Evolutionary conservation across 805 yeast species (phyloP).

Genomic region (Wickerhamiella dianesei): DNA sequence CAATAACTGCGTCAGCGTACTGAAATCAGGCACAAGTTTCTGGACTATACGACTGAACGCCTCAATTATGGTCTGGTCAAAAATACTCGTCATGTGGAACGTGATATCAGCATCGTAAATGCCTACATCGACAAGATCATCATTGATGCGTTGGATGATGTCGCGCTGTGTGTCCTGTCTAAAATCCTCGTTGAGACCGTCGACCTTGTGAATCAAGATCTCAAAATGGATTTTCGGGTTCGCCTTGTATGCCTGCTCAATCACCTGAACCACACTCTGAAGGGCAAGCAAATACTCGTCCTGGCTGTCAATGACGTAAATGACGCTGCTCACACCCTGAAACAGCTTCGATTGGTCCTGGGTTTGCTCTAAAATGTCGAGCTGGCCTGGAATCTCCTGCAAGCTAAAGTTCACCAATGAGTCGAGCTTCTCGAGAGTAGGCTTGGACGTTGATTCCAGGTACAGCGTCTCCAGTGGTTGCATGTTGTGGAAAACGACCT

Average conservation of each 20-base stretch:
- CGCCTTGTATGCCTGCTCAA: constrained; percentile 71
- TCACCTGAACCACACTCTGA: constrained; percentile 75
- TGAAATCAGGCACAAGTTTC: constrained; percentile 76
- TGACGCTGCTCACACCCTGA: constrained; percentile 73
- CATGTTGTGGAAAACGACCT: constrained; percentile 93
- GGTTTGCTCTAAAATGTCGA: constrained; percentile 75
- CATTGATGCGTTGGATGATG: constrained; percentile 90
- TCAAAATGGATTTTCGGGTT: constrained; percentile 82
- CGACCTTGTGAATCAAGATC: constrained; percentile 89
- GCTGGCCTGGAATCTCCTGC: constrained; percentile 90
- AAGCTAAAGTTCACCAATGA: constrained; percentile 77
- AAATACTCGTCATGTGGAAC: constrained; percentile 83
- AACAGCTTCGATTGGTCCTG: constrained; percentile 62
- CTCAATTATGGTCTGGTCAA: constrained; percentile 91
- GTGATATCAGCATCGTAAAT: constrained; percentile 83
- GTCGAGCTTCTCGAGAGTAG: constrained; percentile 70
- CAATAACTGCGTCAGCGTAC: constrained; percentile 74
- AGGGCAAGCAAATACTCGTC: constrained; percentile 90
- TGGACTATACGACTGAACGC: constrained; percentile 91
- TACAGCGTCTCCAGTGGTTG: constrained; percentile 88
- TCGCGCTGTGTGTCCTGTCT: constrained; percentile 90
- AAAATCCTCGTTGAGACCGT: constrained; percentile 88
- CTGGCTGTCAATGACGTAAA: constrained; percentile 88
- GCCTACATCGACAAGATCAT: constrained; percentile 79
- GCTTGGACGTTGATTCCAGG: constrained; percentile 78